A percentile compares a stretch with the other conserved stretches of the same genome.
phyloP scores from a whole-genome alignment of 2,329 filamentous ascomycete genomes.

The Colletotrichum sp. region DNA sequence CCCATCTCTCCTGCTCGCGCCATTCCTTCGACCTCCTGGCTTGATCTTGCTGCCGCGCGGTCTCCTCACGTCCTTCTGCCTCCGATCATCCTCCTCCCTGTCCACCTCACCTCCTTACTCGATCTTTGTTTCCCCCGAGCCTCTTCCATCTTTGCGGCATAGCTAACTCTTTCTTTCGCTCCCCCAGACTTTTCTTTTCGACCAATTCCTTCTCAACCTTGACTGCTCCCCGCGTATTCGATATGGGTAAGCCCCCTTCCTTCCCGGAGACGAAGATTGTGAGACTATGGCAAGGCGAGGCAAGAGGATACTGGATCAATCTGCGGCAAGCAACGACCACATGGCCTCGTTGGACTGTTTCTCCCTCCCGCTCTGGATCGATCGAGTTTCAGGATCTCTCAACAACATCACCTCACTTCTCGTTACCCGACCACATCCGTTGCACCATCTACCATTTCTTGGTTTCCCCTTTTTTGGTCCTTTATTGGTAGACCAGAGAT shows the following conservation, averaged over 20 bases:
- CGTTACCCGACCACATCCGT: slow-evolving; percentile 41
- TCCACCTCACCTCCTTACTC: neutral
- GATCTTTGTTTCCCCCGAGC: neutral
- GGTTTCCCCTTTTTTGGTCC: slow-evolving; percentile 39
- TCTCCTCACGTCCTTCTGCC: slow-evolving; percentile 2
- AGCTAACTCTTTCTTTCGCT: slow-evolving; percentile 28
- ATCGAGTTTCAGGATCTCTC: slow-evolving; percentile 27
- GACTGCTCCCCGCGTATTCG: slow-evolving; percentile 36
- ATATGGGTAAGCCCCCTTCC: slow-evolving; percentile 52
- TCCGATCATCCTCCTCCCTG: slow-evolving; percentile 1
- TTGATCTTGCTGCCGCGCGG: neutral
- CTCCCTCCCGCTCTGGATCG: slow-evolving; percentile 14
- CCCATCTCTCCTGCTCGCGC: neutral
- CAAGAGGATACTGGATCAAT: slow-evolving; percentile 4
- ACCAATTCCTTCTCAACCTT: slow-evolving; percentile 25
- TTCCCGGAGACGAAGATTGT: slow-evolving; percentile 15
- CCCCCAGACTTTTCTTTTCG: slow-evolving; percentile 28
- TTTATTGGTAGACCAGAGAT: slow-evolving; percentile 33
- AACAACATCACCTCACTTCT: slow-evolving; percentile 25
- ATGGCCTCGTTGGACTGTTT: neutral
- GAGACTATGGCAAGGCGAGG: slow-evolving; percentile 21
- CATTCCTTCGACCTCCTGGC: neutral
- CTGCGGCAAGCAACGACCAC: neutral
- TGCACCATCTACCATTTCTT: slow-evolving; percentile 53
- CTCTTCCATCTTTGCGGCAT: neutral